Evolutionary conservation across 768 basidiomycete genomes (phyloP).

Genomic region (Suillus paluster): DNA sequence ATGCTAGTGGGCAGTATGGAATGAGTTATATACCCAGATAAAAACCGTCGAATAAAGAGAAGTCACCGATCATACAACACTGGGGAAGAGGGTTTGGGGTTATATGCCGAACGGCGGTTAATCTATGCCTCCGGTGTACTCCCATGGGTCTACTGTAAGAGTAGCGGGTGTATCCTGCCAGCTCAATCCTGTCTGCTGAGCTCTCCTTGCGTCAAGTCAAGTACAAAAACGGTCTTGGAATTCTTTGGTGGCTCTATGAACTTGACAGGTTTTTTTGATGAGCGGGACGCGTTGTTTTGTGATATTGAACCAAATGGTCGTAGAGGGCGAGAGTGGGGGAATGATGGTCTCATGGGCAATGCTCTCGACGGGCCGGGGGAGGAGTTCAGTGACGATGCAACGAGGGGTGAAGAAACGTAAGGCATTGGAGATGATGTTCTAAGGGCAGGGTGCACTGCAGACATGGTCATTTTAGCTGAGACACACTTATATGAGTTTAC

Average conservation of each 20-base stretch:
- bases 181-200: slow-evolving; percentile 68
- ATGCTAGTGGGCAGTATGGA: background rate
- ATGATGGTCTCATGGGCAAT: slow-evolving; percentile 51
- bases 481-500: slow-evolving; percentile 12
- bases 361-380: slow-evolving; percentile 37
- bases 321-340: slow-evolving; percentile 74
- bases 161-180: background rate
- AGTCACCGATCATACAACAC: background rate
- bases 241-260: slow-evolving; percentile 81
- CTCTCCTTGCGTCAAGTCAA: slow-evolving; percentile 84
- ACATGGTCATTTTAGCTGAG: slow-evolving; percentile 49
- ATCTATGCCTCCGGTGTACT: background rate
- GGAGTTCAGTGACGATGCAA: slow-evolving; percentile 41
- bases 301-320: slow-evolving; percentile 76
- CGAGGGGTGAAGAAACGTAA: slow-evolving; percentile 66
- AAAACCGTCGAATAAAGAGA: slow-evolving; percentile 1
- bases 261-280: slow-evolving; percentile 60
- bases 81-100: background rate
- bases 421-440: slow-evolving; percentile 40
- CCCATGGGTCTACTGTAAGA: background rate
- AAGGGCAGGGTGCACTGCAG: slow-evolving; percentile 34
- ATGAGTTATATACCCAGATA: slow-evolving; percentile 9
- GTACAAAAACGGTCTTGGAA: slow-evolving; percentile 68
- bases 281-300: slow-evolving; percentile 22
- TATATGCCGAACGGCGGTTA: background rate